Percentiles rank a stretch among this genome's conserved stretches.
These are phyloP conservation scores for Backusella tarrabulga DNA, from an alignment of 192 early-diverging fungal genomes.

Conservation along the genomic window DNA sequence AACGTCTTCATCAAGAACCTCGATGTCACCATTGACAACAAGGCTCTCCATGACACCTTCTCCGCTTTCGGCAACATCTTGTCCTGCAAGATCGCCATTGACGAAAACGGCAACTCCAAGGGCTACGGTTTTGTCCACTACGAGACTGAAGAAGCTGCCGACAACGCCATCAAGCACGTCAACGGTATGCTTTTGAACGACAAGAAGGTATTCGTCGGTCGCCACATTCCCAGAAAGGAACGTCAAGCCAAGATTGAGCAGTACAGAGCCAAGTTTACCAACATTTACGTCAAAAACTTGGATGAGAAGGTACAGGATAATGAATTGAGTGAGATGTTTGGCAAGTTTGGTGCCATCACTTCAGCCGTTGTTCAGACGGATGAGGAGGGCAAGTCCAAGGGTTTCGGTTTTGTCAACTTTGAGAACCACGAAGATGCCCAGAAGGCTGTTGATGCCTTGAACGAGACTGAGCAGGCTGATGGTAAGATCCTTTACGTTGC, in stretches of 20 bases:
- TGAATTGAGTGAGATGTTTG: slow-evolving; percentile 79
- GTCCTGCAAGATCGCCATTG: slow-evolving; percentile 94
- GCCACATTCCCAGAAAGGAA: slow-evolving; percentile 90
- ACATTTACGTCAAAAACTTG: slow-evolving; percentile 98
- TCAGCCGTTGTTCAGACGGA: slow-evolving; percentile 79
- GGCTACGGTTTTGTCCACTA: slow-evolving; percentile 99
- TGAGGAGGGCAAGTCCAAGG: slow-evolving; percentile 81
- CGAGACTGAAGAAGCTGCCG: slow-evolving; percentile 91
- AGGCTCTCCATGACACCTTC: slow-evolving; percentile 99
- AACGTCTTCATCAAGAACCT: slow-evolving; percentile 99
- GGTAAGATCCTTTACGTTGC: slow-evolving; percentile 94
- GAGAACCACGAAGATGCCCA: slow-evolving; percentile 86
- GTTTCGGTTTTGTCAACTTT: slow-evolving; percentile 98
- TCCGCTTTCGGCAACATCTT: slow-evolving; percentile 95
- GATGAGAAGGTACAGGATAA: slow-evolving; percentile 78
- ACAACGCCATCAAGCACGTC: slow-evolving; percentile 94
- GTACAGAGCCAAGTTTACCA: slow-evolving; percentile 91
- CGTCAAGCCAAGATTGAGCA: slow-evolving; percentile 89
- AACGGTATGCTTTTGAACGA: slow-evolving; percentile 99
- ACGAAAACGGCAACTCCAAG: slow-evolving; percentile 76
- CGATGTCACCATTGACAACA: slow-evolving; percentile 95
- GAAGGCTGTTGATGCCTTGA: slow-evolving; percentile 87
- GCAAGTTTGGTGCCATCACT: slow-evolving; percentile 75
- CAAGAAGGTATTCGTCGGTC: slow-evolving; percentile 94
- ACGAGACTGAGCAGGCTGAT: slow-evolving; percentile 83